Base-by-base conservation (phyloP, 192 early-diverging fungal species). In the Backusella australiensis region DNA sequence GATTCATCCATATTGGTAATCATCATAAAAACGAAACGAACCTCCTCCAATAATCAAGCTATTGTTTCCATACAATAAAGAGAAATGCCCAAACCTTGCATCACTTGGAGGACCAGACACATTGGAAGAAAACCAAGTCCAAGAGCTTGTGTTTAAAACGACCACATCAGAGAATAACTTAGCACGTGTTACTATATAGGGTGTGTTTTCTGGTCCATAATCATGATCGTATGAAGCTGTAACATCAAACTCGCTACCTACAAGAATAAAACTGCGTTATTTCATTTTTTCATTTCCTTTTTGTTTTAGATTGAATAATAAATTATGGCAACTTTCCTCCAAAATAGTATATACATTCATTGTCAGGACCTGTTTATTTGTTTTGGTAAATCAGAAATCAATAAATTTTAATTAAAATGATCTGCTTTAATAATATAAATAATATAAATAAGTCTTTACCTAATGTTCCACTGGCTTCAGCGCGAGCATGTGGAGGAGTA, bases 331-430 rank as follows among this genome's bases (percentile, higher is more conserved):
- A 35, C 36, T 46, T 71, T 44, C 69, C 69, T 34, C 69, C 69
- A 71, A 71, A 71, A 34, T 71, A 71, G 21, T 46, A 71, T 19
- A 71, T 71, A 6, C 23, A 44, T 21, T n/a, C 29, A 29, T 71
- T 49, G 17, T 71, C 70, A 29, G 41, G 41, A 19, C 70, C 70
- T 49, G 8, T n/a, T 38, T 12, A 39, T 39, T 39, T 39, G 38
- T 41, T 21, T 39, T 17, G 36, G 38, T 23, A 69, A 69, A 38
- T 11, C 3, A 14, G 11, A 36, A n/a, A n/a, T 19, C 35, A 21
- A 39, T 41, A 69, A 41, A 23, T 23, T 23, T 63, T 29, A 63
- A 26, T 63, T 63, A 12, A 26, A 63, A 63, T 63, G 9, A 14
- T 26, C 12, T 29, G 4, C 26, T 63, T 29, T 29, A 63, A 29